A percentile compares a stretch with the other conserved stretches of the same genome.
phyloP scores from a whole-genome alignment of 1,139 yeast species.

The Kodamaea plutei region DNA sequence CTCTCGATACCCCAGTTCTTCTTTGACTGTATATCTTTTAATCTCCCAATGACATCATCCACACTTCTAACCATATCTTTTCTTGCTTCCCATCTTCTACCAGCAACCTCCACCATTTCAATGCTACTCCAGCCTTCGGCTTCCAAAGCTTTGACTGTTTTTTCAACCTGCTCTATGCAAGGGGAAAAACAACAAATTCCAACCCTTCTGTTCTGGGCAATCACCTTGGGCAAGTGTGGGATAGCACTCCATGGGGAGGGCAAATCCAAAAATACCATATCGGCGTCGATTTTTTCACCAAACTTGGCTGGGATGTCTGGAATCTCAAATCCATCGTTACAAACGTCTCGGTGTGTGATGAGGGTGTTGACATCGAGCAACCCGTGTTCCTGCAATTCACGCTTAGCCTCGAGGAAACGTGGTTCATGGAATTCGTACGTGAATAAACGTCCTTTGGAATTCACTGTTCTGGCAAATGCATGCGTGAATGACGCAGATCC shows the following conservation, averaged over 20 bases:
- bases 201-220: constrained; percentile 50
- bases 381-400: constrained; percentile 73
- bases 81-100: constrained; percentile 86
- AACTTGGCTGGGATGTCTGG: too few species aligned
- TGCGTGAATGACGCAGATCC: constrained; percentile 97
- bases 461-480: constrained; percentile 80
- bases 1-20: constrained; percentile 71
- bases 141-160: constrained; percentile 72
- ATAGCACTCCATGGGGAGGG: constrained; percentile 99
- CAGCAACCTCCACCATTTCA: constrained; percentile 90
- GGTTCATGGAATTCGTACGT: constrained; percentile 91
- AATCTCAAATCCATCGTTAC: constrained; percentile 76
- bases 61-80: constrained; percentile 81
- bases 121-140: constrained; percentile 80
- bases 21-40: constrained; percentile 75
- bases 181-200: constrained; percentile 94
- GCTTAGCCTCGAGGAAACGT: constrained; percentile 71
- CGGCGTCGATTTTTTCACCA: constrained; percentile 17
- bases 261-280: constrained; percentile 76
- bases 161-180: constrained; percentile 93
- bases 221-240: constrained; percentile 62
- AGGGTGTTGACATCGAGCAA: constrained; percentile 44
- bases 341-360: constrained; percentile 89
- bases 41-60: constrained; percentile 74
- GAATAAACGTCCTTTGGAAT: constrained; percentile 58